phyloP scores from a whole-genome alignment of 352 stramenopile species.

The Phytophthora sojae region DNA sequence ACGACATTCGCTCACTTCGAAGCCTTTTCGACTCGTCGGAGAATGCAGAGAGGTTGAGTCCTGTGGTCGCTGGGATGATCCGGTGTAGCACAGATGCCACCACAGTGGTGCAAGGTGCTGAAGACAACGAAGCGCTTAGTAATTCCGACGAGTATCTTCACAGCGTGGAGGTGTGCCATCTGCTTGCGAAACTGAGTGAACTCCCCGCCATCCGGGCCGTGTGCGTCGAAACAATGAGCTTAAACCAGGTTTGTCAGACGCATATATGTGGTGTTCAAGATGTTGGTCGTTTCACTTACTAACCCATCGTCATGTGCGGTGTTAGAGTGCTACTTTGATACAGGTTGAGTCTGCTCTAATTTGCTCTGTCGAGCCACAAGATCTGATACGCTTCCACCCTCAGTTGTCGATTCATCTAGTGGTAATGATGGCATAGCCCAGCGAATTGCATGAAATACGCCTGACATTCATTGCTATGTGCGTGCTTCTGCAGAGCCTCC shows the following conservation, averaged over 20 bases:
- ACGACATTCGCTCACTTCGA: constrained; percentile 61
- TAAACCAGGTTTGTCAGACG: constrained; percentile 68
- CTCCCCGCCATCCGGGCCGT: constrained; percentile 54
- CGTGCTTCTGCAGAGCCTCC: constrained; percentile 50
- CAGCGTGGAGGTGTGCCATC: constrained; percentile 61
- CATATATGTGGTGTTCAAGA: background rate
- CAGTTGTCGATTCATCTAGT: constrained; percentile 75
- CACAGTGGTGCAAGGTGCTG: constrained; percentile 48
- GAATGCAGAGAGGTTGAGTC: constrained; percentile 50
- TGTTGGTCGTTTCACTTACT: constrained; percentile 3
- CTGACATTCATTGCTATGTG: constrained; percentile 6
- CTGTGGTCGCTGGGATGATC: constrained; percentile 62
- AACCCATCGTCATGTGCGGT: background rate
- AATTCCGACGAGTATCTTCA: constrained; percentile 76
- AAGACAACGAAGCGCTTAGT: constrained; percentile 51
- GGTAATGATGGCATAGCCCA: constrained; percentile 39
- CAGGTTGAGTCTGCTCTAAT: constrained; percentile 72
- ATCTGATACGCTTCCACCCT: constrained; percentile 65
- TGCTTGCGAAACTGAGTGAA: constrained; percentile 67
- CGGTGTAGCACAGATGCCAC: constrained; percentile 62
- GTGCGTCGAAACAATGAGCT: constrained; percentile 66
- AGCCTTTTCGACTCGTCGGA: constrained; percentile 53
- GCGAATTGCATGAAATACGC: background rate
- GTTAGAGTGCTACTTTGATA: constrained; percentile 70
- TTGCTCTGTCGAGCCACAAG: constrained; percentile 55